phyloP scores from a whole-genome alignment of 495 filamentous ascomycete species.

The Penicillium crystallinum region DNA sequence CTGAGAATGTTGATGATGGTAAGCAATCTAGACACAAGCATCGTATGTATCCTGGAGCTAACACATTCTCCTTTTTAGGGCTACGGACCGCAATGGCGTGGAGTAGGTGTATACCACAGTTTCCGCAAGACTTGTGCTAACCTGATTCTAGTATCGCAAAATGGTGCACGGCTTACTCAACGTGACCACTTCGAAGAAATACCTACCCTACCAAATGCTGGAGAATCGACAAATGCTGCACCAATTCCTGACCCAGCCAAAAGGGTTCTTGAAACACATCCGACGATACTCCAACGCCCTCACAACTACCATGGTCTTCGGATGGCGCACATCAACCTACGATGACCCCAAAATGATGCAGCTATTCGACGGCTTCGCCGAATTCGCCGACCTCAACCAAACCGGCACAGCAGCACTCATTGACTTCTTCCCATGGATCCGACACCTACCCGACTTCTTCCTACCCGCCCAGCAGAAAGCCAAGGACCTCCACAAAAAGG shows the following conservation, averaged over 20 bases:
- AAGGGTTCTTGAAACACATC: slow-evolving; percentile 44
- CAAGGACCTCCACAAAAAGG: slow-evolving; percentile 35
- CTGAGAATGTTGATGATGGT: slow-evolving; percentile 33
- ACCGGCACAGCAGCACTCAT: slow-evolving; percentile 34
- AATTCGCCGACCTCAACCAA: slow-evolving; percentile 40
- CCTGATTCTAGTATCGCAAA: slow-evolving; percentile 22
- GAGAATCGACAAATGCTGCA: slow-evolving; percentile 29
- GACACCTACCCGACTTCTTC: slow-evolving; percentile 24
- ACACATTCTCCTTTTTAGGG: slow-evolving; percentile 3
- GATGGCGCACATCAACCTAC: slow-evolving; percentile 43
- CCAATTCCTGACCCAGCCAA: slow-evolving; percentile 26
- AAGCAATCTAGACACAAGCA: neutral
- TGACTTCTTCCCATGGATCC: slow-evolving; percentile 29
- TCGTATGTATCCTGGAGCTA: neutral
- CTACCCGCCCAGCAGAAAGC: slow-evolving; percentile 25
- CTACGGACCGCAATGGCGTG: slow-evolving; percentile 28
- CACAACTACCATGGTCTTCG: slow-evolving; percentile 54
- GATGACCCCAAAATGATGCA: slow-evolving; percentile 49
- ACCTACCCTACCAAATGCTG: slow-evolving; percentile 39
- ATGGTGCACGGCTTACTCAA: slow-evolving; percentile 32
- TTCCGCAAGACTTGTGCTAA: neutral
- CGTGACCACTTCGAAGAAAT: slow-evolving; percentile 28
- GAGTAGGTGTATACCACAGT: neutral
- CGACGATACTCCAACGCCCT: slow-evolving; percentile 50
- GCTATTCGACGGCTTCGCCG: slow-evolving; percentile 48